Conservation (phyloP, 169 alveolate genomes). For the Blepharisma undulans region DNA sequence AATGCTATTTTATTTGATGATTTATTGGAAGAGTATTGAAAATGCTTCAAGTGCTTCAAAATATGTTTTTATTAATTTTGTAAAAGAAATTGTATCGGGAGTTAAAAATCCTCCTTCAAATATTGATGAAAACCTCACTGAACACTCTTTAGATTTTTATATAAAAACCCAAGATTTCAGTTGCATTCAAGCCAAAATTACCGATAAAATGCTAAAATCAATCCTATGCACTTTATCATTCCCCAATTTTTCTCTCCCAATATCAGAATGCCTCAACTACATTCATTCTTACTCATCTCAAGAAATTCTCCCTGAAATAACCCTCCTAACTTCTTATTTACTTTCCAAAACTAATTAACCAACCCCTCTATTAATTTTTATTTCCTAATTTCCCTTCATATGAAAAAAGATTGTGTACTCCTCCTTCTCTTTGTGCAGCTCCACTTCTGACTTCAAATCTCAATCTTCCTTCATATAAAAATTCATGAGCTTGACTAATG, state of each 20-base stretch:
- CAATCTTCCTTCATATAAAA: not conserved
- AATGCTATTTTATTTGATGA: not conserved
- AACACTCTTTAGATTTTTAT: not conserved
- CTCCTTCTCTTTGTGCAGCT: constrained; percentile 45
- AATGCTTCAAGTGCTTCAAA: not conserved
- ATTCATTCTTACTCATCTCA: not conserved
- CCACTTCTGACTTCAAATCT: constrained; percentile 43
- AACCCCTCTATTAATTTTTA: not conserved
- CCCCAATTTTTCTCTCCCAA: not conserved
- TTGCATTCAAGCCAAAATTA: not conserved
- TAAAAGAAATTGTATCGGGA: not conserved
- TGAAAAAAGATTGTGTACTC: constrained; percentile 24
- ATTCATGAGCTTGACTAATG: constrained; percentile 41
- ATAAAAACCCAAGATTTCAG: not conserved
- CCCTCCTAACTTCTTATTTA: not conserved
- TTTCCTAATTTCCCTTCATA: constrained; percentile 10
- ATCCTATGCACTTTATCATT: not conserved
- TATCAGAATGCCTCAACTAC: not conserved
- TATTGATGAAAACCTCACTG: not conserved
- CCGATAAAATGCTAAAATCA: not conserved
- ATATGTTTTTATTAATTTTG: not conserved
- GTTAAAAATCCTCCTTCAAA: not conserved
- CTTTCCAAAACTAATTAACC: not conserved
- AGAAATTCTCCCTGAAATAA: not conserved
- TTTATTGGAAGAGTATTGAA: not conserved